Percentiles rank a stretch among this genome's conserved stretches.
phyloP scores from a whole-genome alignment of 257 asterid genomes.

The Avicennia marina region DNA sequence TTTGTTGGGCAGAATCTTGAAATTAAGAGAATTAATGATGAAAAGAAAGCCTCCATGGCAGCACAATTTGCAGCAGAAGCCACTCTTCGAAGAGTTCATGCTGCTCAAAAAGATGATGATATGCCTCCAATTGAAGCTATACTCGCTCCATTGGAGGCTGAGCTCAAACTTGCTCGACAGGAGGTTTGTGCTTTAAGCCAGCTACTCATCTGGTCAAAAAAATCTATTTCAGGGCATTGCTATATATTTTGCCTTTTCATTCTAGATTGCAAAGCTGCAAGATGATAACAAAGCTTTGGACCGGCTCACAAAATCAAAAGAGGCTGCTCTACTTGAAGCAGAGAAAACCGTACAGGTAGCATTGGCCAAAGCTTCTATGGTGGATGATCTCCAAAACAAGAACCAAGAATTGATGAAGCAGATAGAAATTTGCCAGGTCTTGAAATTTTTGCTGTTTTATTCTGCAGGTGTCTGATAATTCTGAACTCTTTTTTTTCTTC shows the following conservation, averaged over 20 bases:
- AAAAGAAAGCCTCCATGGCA: slow-evolving; percentile 92
- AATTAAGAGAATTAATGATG: slow-evolving; percentile 91
- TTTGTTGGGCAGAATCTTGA: slow-evolving; percentile 76
- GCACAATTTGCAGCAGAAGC: slow-evolving; percentile 99
- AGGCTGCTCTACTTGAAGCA: slow-evolving; percentile 92
- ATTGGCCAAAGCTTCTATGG: slow-evolving; percentile 95
- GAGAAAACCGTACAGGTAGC: slow-evolving; percentile 93
- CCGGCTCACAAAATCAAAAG: slow-evolving; percentile 94
- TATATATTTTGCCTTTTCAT: slow-evolving; percentile 19
- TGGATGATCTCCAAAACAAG: slow-evolving; percentile 95
- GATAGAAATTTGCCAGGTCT: slow-evolving; percentile 95
- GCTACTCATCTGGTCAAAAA: slow-evolving; percentile 14
- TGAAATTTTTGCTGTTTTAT: slow-evolving; percentile 5
- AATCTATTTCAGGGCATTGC: slow-evolving; percentile 11
- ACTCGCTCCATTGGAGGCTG: slow-evolving; percentile 97
- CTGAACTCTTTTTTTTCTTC: not conserved
- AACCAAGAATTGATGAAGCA: slow-evolving; percentile 96
- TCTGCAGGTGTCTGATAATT: slow-evolving; percentile 14
- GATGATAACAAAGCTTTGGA: slow-evolving; percentile 96
- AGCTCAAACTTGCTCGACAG: slow-evolving; percentile 89
- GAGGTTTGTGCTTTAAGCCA: slow-evolving; percentile 51
- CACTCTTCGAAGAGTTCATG: slow-evolving; percentile 94
- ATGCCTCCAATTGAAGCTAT: slow-evolving; percentile 99
- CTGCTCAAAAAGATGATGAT: slow-evolving; percentile 95
- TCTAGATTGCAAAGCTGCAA: slow-evolving; percentile 86